Percentiles rank a stretch among this genome's conserved stretches.
These are phyloP conservation scores for Fomitopsis pulvina DNA, from an alignment of 768 basidiomycete species.

Conservation along the genomic window DNA sequence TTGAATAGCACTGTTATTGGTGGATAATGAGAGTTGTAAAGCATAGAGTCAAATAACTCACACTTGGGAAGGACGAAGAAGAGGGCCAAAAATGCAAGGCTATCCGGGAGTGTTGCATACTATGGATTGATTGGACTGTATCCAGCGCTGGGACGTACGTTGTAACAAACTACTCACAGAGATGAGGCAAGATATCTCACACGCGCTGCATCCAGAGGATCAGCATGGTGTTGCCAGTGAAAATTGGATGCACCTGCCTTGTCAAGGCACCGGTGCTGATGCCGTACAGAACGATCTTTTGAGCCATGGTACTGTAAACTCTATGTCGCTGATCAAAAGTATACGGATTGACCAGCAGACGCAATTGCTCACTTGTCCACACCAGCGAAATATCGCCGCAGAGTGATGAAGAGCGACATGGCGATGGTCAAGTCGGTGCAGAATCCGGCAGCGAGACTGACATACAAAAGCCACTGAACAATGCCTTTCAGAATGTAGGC, in stretches of 20 bases:
- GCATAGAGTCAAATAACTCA: constrained; percentile 4
- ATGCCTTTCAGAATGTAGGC: background rate
- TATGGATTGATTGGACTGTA: background rate
- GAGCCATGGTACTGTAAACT: constrained; percentile 12
- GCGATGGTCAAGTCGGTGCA: constrained; percentile 20
- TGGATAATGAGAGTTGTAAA: background rate
- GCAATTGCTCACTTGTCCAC: constrained; percentile 7
- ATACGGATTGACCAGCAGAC: no score
- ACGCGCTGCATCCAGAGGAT: constrained; percentile 8
- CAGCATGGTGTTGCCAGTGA: background rate
- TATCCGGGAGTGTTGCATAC: constrained; percentile 20
- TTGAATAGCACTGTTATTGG: constrained; percentile 11
- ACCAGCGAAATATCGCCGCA: constrained; percentile 9
- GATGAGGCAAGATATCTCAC: constrained; percentile 18
- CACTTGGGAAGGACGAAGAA: constrained; percentile 21
- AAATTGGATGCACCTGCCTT: constrained; percentile 12
- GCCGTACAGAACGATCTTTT: constrained; percentile 19
- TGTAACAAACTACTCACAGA: constrained; percentile 9
- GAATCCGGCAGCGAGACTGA: constrained; percentile 17
- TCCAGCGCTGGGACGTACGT: background rate
- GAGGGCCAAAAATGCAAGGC: constrained; percentile 20
- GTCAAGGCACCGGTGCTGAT: constrained; percentile 22
- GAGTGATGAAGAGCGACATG: constrained; percentile 13
- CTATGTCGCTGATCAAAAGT: background rate
- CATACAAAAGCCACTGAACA: constrained; percentile 18